Base-by-base conservation (phyloP, 2,329 filamentous ascomycete genomes). In the Pseudohalonectria lignicola region DNA sequence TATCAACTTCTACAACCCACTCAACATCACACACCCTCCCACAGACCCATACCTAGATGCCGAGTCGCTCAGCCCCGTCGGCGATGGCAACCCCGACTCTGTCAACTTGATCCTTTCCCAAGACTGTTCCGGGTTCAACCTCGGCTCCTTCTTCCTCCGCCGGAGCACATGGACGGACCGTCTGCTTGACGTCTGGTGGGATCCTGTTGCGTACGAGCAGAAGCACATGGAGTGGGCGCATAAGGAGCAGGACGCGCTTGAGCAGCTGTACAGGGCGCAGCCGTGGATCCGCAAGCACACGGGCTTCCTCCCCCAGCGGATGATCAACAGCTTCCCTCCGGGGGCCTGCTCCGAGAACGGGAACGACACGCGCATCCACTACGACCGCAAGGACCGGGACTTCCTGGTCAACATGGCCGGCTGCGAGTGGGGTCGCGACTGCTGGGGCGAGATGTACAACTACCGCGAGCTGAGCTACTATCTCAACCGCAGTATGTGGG, bases 191-290 rank as follows among this genome's bases (percentile, higher is more conserved):
- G 74, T 94, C 37, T 98, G 92, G 92, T 98, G 92, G 92, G 92
- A 98, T 53, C 92, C 92, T 0, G 88, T 96, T 21, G 78, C 82
- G 41, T 98, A 98, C 59, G 92, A 98, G 62, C 92, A 98, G 62
- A 93, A 87, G 56, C 92, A 98, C 59, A 95, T 95, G 88, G 76
- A 92, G 45, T 98, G 92, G 92, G 88, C 92, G 53, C 92, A 98
- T 67, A 96, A 96, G 58, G 92, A 98, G 59, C 92, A 98, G 62
- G 88, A 96, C 54, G 86, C 88, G 2, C 66, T 98, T 31, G 88
- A 95, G 62, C 83, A 94, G 62, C 70, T 98, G 45, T 98, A 98
- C 63, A 74, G 71, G 41, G 82, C 82, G 39, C 90, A 96, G 56
- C 86, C 92, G 1, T 98, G 92, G 88, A 78, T 96, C 39, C 79